phyloP scores from a whole-genome alignment of 1,284 basidiomycete genomes.

The Malassezia cuniculi region DNA sequence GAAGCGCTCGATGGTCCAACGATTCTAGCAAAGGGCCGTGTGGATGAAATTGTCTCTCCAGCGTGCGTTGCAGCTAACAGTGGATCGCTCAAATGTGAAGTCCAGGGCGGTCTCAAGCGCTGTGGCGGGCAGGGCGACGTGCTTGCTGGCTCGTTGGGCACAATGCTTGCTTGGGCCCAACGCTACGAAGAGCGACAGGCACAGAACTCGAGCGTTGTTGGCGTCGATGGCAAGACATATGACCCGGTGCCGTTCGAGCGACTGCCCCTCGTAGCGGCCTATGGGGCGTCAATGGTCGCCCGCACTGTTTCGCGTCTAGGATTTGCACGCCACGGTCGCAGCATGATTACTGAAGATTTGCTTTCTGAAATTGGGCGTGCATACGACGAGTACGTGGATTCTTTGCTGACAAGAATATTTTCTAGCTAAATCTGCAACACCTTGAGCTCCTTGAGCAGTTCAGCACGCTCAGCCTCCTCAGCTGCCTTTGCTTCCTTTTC shows the following conservation, averaged over 20 bases:
- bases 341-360: slow-evolving; percentile 81
- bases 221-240: slow-evolving; percentile 48
- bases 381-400: slow-evolving; percentile 35
- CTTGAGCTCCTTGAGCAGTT: slow-evolving; percentile 29
- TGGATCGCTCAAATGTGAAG: slow-evolving; percentile 57
- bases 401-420: slow-evolving; percentile 1
- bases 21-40: slow-evolving; percentile 73
- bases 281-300: slow-evolving; percentile 78
- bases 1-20: slow-evolving; percentile 68
- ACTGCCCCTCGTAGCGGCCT: slow-evolving; percentile 69
- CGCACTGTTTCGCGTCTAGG: slow-evolving; percentile 64
- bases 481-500: slow-evolving; percentile 12
- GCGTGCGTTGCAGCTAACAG: slow-evolving; percentile 20
- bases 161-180: slow-evolving; percentile 84
- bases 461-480: slow-evolving; percentile 9
- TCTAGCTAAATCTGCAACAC: slow-evolving; percentile 20
- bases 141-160: slow-evolving; percentile 70
- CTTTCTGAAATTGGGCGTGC: slow-evolving; percentile 43
- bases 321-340: slow-evolving; percentile 62
- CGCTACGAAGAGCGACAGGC: slow-evolving; percentile 73
- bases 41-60: slow-evolving; percentile 38
- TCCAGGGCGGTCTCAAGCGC: slow-evolving; percentile 70
- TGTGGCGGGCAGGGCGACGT: slow-evolving; percentile 95
- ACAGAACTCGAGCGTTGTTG: background rate
- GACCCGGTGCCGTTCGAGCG: slow-evolving; percentile 8